These are phyloP conservation scores for Lobosporangium transversale DNA, from an alignment of 192 early-diverging fungal genomes.

Conservation along the genomic window DNA sequence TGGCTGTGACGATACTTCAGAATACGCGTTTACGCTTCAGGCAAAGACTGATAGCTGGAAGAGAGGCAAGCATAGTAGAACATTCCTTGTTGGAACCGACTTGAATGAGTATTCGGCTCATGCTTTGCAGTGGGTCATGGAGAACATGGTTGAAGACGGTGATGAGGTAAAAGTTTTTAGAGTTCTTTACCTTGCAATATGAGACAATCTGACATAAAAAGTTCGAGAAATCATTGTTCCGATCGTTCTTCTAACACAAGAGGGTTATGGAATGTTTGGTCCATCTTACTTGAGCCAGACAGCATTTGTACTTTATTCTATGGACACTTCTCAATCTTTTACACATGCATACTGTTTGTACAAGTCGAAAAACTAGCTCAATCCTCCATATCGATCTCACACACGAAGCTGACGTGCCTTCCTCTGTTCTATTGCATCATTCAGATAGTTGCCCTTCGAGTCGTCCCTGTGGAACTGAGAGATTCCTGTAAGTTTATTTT, in stretches of 20 bases:
- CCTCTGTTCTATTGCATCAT: not conserved
- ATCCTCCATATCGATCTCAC: too few relatives aligned
- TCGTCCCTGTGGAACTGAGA: conserved; percentile 41
- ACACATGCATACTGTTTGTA: too few relatives aligned
- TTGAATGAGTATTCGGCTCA: conserved; percentile 63
- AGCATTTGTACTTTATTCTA: too few relatives aligned
- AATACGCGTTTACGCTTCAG: conserved; percentile 45
- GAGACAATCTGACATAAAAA: too few relatives aligned
- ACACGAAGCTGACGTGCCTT: too few relatives aligned
- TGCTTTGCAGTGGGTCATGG: conserved; percentile 62
- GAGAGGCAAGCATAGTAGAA: conserved; percentile 40
- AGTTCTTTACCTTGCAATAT: too few relatives aligned
- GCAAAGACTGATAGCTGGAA: conserved; percentile 40
- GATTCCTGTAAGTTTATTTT: conserved; percentile 37
- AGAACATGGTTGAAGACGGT: conserved; percentile 62
- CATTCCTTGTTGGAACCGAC: conserved; percentile 67
- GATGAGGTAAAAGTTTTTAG: conserved; percentile 63
- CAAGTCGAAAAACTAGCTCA: too few relatives aligned
- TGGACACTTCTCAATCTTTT: too few relatives aligned
- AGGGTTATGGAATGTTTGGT: too few relatives aligned
- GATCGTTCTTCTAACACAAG: too few relatives aligned
- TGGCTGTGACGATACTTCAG: conserved; percentile 31
- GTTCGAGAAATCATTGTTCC: too few relatives aligned
- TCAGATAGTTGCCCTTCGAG: conserved; percentile 42
- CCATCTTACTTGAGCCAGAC: too few relatives aligned